These are phyloP conservation scores for Leccinum barrowsii DNA, from an alignment of 768 basidiomycete genomes.

Conservation along the genomic window DNA sequence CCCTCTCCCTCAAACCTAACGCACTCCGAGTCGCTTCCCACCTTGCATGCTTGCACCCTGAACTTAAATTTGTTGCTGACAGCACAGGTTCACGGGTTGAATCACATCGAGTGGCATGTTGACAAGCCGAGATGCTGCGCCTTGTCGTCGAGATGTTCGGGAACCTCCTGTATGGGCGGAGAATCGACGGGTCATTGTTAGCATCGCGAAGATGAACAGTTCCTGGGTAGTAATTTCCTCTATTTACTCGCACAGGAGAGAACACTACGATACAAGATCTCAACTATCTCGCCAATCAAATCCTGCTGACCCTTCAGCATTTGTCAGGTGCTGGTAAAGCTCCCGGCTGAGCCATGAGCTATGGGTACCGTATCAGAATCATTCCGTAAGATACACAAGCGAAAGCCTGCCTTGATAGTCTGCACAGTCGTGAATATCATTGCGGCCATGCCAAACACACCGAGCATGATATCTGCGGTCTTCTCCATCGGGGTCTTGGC, in stretches of 20 bases:
- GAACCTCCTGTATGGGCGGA: conserved; percentile 17
- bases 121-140: neutral
- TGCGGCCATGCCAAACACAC: conserved; percentile 69
- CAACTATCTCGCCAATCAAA: conserved; percentile 1
- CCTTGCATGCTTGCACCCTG: conserved; percentile 10
- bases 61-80: neutral
- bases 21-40: neutral
- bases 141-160: neutral
- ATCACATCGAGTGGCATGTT: neutral
- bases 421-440: conserved; percentile 78
- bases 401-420: conserved; percentile 57
- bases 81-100: neutral
- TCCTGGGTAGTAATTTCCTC: conserved; percentile 15
- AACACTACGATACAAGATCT: conserved; percentile 12
- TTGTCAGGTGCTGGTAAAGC: conserved; percentile 34
- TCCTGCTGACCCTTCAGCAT: conserved; percentile 20
- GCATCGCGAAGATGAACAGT: conserved; percentile 10
- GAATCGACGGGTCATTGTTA: conserved; percentile 12
- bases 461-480: conserved; percentile 63
- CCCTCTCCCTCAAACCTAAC: conserved; percentile 1
- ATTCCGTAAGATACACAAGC: neutral
- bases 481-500: conserved; percentile 69
- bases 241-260: conserved; percentile 11
- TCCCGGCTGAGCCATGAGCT: conserved; percentile 62
- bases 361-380: conserved; percentile 10